Evolutionary conservation across 2,329 filamentous ascomycete genomes (phyloP).

Genomic region (Alternaria alternata): DNA sequence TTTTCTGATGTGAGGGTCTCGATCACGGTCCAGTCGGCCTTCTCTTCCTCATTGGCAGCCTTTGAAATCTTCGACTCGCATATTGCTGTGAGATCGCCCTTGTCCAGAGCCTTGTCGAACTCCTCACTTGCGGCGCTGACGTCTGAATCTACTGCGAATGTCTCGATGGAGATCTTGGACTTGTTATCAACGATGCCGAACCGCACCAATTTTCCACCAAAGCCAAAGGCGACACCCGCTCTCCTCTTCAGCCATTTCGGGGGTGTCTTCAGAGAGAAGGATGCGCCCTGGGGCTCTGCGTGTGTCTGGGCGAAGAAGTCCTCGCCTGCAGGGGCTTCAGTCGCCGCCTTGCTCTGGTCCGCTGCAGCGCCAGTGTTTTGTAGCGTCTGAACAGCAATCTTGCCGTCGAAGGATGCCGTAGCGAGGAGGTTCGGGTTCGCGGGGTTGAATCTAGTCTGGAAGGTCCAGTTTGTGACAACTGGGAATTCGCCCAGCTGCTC

Average conservation of each 20-base stretch:
- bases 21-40: conserved; percentile 94
- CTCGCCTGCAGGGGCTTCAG: conserved; percentile 80
- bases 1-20: conserved; percentile 85
- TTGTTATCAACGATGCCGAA: conserved; percentile 73
- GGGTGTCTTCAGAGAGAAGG: conserved; percentile 84
- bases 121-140: conserved; percentile 84
- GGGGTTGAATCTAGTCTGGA: conserved; percentile 93
- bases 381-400: conserved; percentile 90
- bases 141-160: conserved; percentile 87
- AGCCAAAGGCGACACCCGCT: conserved; percentile 88
- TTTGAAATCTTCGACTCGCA: conserved; percentile 80
- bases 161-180: conserved; percentile 83
- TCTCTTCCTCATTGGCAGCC: conserved; percentile 87
- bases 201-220: conserved; percentile 88
- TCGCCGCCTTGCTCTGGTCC: conserved; percentile 64
- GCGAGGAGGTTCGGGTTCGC: conserved; percentile 91
- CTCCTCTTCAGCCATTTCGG: conserved; percentile 92
- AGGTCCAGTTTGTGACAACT: conserved; percentile 99
- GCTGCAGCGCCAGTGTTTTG: conserved; percentile 88
- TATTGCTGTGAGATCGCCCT: conserved; percentile 78
- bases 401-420: conserved; percentile 96
- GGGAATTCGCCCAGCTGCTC: conserved; percentile 90
- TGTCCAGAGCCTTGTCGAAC: conserved; percentile 83
- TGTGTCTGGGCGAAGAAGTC: conserved; percentile 97
- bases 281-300: conserved; percentile 86